Conservation (phyloP, 345 rosid genomes). For the Brassica nigra region DNA sequence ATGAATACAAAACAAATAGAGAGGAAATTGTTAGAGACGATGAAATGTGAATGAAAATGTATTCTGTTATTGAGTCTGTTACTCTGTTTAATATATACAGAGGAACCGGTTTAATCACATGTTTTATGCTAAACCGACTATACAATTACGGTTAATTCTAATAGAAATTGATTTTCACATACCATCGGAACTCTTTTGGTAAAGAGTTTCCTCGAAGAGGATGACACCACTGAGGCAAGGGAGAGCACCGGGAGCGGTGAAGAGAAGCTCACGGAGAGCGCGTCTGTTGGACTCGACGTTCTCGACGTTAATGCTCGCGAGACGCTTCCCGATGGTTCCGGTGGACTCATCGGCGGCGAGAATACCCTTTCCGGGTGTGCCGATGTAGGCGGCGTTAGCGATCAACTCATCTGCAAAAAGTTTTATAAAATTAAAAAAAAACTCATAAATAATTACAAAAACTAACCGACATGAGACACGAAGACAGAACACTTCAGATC, state of each 20-base stretch:
- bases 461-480: background rate
- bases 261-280: constrained; percentile 4
- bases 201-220: background rate
- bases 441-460: background rate
- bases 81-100: too few relatives aligned
- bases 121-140: too few relatives aligned
- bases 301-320: background rate
- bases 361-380: constrained; percentile 5
- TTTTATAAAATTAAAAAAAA: background rate
- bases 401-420: background rate
- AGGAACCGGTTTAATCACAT: too few relatives aligned
- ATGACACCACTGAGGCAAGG: background rate
- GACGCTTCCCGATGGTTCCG: background rate
- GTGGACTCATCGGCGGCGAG: background rate
- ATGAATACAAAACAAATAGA: too few relatives aligned
- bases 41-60: too few relatives aligned
- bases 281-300: background rate
- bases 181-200: constrained; percentile 1
- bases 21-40: too few relatives aligned
- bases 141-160: too few relatives aligned
- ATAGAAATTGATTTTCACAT: background rate
- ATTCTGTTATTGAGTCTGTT: too few relatives aligned
- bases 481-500: constrained; percentile 14
- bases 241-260: background rate
- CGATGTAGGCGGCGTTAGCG: background rate